phyloP scores from a whole-genome alignment of 495 filamentous ascomycete genomes.

The Aspergillus sclerotioniger region DNA sequence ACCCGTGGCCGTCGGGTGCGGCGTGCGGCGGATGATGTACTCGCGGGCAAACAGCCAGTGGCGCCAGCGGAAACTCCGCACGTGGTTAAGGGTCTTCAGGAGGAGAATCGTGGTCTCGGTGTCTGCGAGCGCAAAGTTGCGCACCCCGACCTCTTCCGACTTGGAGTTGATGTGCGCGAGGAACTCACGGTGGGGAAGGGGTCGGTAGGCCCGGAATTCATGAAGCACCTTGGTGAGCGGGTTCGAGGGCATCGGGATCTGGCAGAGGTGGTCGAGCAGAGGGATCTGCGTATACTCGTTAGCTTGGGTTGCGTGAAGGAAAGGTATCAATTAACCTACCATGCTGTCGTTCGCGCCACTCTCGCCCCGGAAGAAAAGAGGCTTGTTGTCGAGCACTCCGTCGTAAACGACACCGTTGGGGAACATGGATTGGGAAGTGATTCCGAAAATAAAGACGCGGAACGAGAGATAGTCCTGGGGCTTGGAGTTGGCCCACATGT shows the following conservation, averaged over 20 bases:
- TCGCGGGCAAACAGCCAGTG: constrained; percentile 95
- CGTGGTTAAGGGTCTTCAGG: constrained; percentile 72
- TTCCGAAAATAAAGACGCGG: constrained; percentile 93
- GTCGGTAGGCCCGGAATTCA: constrained; percentile 83
- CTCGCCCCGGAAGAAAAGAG: constrained; percentile 77
- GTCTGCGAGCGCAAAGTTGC: constrained; percentile 58
- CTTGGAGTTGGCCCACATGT: constrained; percentile 84
- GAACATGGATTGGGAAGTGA: constrained; percentile 87
- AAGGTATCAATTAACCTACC: constrained; percentile 36
- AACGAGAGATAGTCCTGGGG: constrained; percentile 77
- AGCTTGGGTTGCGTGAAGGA: neutral
- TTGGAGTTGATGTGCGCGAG: constrained; percentile 64
- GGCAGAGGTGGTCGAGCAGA: constrained; percentile 76
- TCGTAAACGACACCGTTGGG: constrained; percentile 86
- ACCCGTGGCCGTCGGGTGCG: constrained; percentile 83
- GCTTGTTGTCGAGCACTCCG: constrained; percentile 67
- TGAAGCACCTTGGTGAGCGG: constrained; percentile 80
- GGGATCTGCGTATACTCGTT: constrained; percentile 58
- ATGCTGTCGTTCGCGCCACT: constrained; percentile 88
- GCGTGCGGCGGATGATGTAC: constrained; percentile 83
- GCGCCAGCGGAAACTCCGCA: constrained; percentile 87
- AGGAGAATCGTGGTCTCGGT: constrained; percentile 58
- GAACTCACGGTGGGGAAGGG: constrained; percentile 81
- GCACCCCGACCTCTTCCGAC: constrained; percentile 55
- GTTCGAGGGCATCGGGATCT: constrained; percentile 77